Percentiles rank a stretch among this genome's conserved stretches.
Evolutionary conservation across 2,329 filamentous ascomycete genomes (phyloP).

Genomic region (Geosmithia flava): DNA sequence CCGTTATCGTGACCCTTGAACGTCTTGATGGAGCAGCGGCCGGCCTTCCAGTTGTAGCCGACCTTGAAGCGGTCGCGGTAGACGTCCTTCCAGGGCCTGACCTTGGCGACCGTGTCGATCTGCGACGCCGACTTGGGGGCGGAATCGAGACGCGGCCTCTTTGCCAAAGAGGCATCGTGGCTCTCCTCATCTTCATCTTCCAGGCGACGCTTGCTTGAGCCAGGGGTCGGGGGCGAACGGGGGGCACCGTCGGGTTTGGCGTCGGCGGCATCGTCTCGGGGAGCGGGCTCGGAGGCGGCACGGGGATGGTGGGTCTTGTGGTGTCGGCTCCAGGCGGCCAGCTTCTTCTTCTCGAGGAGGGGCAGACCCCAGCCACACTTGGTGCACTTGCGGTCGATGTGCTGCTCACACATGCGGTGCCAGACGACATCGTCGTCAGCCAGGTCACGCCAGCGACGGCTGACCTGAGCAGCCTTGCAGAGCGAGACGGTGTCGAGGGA

Average conservation of each 20-base stretch:
- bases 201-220: conserved; percentile 20
- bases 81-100: conserved; percentile 84
- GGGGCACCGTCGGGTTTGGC: conserved; percentile 7
- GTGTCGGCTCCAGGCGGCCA: conserved; percentile 78
- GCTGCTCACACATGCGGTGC: conserved; percentile 95
- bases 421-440: conserved; percentile 98
- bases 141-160: conserved; percentile 18
- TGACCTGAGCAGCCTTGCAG: conserved; percentile 93
- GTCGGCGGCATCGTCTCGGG: conserved; percentile 7
- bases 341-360: conserved; percentile 72
- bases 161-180: conserved; percentile 16
- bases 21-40: conserved; percentile 70
- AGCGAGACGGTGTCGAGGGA: conserved; percentile 89
- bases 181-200: conserved; percentile 11
- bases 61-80: conserved; percentile 94
- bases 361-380: conserved; percentile 95
- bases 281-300: neutral
- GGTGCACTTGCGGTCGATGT: conserved; percentile 85
- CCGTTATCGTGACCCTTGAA: conserved; percentile 84
- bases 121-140: conserved; percentile 16
- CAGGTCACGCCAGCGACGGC: conserved; percentile 71
- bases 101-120: conserved; percentile 31
- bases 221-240: conserved; percentile 6
- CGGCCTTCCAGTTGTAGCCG: conserved; percentile 95
- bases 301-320: conserved; percentile 11